Conservation (phyloP, 495 filamentous ascomycete species). For the Penicillium waksmanii region DNA sequence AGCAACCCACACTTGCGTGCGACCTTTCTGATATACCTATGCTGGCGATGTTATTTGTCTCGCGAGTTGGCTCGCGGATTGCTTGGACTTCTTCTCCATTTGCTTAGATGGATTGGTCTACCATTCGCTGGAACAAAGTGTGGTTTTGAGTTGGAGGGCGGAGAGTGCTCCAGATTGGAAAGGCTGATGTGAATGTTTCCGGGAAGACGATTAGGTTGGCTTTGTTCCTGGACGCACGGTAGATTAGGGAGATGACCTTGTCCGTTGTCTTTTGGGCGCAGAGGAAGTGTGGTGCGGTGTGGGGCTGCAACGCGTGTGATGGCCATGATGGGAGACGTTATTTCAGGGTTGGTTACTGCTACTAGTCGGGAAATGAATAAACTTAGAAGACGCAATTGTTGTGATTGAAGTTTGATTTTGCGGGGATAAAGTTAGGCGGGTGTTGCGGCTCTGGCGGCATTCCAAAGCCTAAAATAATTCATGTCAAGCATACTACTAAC, state of each 20-base stretch:
- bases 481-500: too few relatives aligned
- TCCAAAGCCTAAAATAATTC: too few relatives aligned
- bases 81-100: slow-evolving; percentile 38
- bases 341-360: neutral
- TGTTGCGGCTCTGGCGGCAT: neutral
- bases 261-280: neutral
- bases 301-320: neutral
- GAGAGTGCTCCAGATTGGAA: slow-evolving; percentile 38
- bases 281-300: neutral
- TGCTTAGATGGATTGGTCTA: slow-evolving; percentile 30
- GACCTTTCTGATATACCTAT: slow-evolving; percentile 27
- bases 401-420: neutral
- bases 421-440: neutral
- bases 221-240: slow-evolving; percentile 42
- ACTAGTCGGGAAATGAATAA: neutral
- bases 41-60: slow-evolving; percentile 6
- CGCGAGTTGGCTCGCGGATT: slow-evolving; percentile 25
- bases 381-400: neutral
- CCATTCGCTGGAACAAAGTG: slow-evolving; percentile 32
- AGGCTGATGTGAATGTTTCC: slow-evolving; percentile 45
- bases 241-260: slow-evolving; percentile 41
- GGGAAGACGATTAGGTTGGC: slow-evolving; percentile 55
- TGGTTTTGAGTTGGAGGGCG: slow-evolving; percentile 37
- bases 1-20: slow-evolving; percentile 29
- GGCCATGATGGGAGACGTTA: neutral